Evolutionary conservation across 768 basidiomycete species (phyloP), one percentile per base, ranked within the genome.

Genomic region (Lactifluus echinatus): DNA sequence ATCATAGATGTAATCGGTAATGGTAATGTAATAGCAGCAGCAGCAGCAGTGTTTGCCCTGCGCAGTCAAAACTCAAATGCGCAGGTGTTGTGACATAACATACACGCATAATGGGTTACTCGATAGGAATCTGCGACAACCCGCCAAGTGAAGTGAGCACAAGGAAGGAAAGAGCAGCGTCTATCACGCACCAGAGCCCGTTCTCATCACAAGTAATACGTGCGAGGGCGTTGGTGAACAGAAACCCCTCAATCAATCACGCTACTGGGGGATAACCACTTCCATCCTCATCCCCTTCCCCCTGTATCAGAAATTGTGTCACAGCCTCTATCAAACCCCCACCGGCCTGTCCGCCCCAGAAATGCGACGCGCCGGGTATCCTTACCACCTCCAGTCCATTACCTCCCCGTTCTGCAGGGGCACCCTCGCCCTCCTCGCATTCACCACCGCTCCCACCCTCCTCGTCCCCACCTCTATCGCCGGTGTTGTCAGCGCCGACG

Each of bases 291-390:
- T 19, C 17, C 33, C 43, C 19, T 24, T 24, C 43, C 11, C 14
- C 45, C 46, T 54, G 50, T 1, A 37, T 42, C 31, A 62, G 45
- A 17, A 62, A 62, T 37, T 46, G 44, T 0, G 53, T 55, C 29
- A 62, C 58, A 29, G 57, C 52, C 43, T 60, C 57, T n/a, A 63
- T 43, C 47, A 63, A 26, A 14, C 51, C 55, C n/a, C 51, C 33
- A 31, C 24, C 37, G n/a, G 59, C 59, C 43, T 49, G 53, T 21
- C 63, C 63, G 43, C 50, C 45, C 63, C 63, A 63, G 52, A 63
- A 63, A 50, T 63, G 63, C 19, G 63, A 48, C 33, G 55, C 63
- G 19, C 47, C 56, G 11, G 54, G 51, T 52, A 63, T 54, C 45
- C 49, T 42, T 47, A 63, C 61, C 44, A 58, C 56, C 15, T 51